Base-by-base conservation (phyloP, 2,329 filamentous ascomycete species). In the Xylariaceae sp. region DNA sequence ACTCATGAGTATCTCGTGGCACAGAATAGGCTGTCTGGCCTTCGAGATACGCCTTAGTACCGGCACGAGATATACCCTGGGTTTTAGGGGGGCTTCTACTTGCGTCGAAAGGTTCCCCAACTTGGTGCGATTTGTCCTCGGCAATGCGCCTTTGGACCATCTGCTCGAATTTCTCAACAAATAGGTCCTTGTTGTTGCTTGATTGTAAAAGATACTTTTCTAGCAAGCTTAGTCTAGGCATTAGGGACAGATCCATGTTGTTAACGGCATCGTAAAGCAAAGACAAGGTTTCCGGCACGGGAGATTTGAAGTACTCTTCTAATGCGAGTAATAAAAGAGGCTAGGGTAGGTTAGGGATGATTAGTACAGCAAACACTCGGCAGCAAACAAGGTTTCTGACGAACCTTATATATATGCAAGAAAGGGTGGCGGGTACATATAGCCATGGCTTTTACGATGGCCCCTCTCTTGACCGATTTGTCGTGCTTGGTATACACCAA, bases 401-500 rank as follows among this genome's bases (percentile, higher is more conserved):
- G 60, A 69, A 88, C 89, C 81, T 99, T 99, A 76, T 99, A 99
- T 58, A 99, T 99, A 72, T 99, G 94, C 60, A 99, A 75, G 71
- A 99, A 99, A 3, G 94, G 92, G 75, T 99, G 94, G 41, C 94
- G 81, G 7, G 94, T 99, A 76, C 94, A 99, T 61, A 99, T 97
- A 31, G 94, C 94, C 94, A 99, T 99, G 40, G 94, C 90, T 69
- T 97, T 97, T 53, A 97, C 93, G 45, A 97, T 81, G 17, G 94
- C 94, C 53, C 94, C 94, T 80, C 94, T 86, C 73, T 94, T 95
- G 44, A 90, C 90, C 17, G 87, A 88, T 66, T 89, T 93, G 75
- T 99, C 94, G 69, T 96, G 90, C 71, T 97, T 97, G 7, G 93
- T 99, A 70, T 99, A 97, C 62, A 99, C 94, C 66, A 99, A 74